A percentile compares a stretch with the other conserved stretches of the same genome.
These are phyloP conservation scores for Ilex paraguariensis DNA, from an alignment of 305 asterid genomes.

Conservation along the genomic window DNA sequence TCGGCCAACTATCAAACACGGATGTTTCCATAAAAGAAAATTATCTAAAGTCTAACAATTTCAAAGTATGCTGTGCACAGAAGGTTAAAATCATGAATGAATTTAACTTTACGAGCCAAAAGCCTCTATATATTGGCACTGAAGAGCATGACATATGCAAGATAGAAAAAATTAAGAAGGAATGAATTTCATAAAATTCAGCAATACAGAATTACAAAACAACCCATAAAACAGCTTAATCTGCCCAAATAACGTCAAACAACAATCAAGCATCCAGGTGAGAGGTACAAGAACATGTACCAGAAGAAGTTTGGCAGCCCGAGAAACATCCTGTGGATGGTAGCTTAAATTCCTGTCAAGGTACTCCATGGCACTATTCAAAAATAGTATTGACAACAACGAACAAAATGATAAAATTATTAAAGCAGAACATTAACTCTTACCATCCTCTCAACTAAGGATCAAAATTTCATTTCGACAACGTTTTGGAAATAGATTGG, in stretches of 20 bases:
- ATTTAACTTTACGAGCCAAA: not conserved
- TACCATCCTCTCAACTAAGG: not conserved
- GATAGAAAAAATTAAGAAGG: not conserved
- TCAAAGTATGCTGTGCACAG: no score
- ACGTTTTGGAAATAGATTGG: no score
- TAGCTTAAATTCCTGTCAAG: conserved; percentile 81
- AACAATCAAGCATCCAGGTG: conserved; percentile 6
- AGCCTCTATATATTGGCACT: not conserved
- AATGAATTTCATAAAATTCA: not conserved
- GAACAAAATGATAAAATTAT: conserved; percentile 4
- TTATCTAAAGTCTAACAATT: no score
- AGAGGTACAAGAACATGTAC: conserved; percentile 33
- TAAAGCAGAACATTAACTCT: conserved; percentile 1
- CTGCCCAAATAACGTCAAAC: not conserved
- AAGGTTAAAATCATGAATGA: no score
- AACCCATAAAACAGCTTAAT: not conserved
- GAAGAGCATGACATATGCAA: not conserved
- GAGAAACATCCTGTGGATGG: conserved; percentile 85
- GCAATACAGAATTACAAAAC: not conserved
- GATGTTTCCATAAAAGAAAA: no score
- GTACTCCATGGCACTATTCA: conserved; percentile 23
- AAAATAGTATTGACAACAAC: conserved; percentile 9
- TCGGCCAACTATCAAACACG: no score
- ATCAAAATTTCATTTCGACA: not conserved
- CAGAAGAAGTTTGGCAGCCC: conserved; percentile 89